Evolutionary conservation across 176 grass and related monocot species (phyloP).

Genomic region (Triticum monococcum): DNA sequence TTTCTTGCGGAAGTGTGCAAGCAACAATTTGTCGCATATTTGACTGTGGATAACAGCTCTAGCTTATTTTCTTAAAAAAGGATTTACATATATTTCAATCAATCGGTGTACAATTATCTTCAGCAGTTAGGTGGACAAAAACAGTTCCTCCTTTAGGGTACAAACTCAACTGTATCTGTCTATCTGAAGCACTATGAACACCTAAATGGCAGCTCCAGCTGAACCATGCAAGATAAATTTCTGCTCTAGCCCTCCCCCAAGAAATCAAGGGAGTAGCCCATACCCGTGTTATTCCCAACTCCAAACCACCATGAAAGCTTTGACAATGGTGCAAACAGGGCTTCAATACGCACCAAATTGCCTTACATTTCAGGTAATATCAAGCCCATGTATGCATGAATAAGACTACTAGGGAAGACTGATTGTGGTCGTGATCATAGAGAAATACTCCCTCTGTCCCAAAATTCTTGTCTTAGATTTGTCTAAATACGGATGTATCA

Average conservation of each 20-base stretch:
- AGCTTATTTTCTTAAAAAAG: not conserved
- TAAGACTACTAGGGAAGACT: not conserved
- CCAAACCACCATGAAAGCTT: not conserved
- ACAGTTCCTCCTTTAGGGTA: not conserved
- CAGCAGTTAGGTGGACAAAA: not conserved
- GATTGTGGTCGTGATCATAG: not conserved
- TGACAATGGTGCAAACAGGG: not conserved
- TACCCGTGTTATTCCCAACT: not conserved
- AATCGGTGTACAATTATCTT: not conserved
- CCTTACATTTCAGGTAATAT: not conserved
- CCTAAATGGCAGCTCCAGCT: not conserved
- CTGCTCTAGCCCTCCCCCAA: not conserved
- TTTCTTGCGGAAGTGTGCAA: not conserved
- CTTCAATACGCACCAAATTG: not conserved
- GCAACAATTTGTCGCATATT: not conserved
- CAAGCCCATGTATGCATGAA: not conserved
- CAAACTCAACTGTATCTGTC: not conserved
- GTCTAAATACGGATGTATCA: too few species aligned
- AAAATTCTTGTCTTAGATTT: too few species aligned
- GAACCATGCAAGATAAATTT: not conserved
- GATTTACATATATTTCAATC: not conserved
- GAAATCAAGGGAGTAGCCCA: not conserved
- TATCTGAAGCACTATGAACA: not conserved
- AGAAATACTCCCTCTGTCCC: not conserved
- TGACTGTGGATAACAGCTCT: not conserved